A percentile compares a stretch with the other conserved stretches of the same genome.
These are phyloP conservation scores for Ceratocystis destructans DNA, from an alignment of 2,329 filamentous ascomycete species.

Conservation along the genomic window DNA sequence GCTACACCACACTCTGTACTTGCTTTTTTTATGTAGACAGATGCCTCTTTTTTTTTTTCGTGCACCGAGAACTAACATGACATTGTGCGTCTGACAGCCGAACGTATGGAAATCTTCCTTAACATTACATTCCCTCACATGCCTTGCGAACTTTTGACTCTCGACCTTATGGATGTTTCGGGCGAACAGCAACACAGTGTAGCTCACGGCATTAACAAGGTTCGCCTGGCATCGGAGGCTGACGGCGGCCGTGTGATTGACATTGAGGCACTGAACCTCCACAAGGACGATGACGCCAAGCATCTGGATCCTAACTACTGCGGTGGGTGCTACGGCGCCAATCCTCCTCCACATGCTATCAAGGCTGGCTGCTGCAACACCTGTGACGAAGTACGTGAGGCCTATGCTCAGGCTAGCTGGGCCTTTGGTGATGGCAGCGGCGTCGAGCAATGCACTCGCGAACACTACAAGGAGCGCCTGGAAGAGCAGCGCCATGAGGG, in stretches of 20 bases:
- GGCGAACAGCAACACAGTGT: constrained; percentile 94
- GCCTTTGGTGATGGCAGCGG: constrained; percentile 84
- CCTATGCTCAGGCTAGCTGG: constrained; percentile 81
- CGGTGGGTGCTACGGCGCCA: constrained; percentile 81
- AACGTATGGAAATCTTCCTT: constrained; percentile 98
- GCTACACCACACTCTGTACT: constrained; percentile 19
- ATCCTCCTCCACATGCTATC: constrained; percentile 51
- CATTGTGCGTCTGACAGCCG: constrained; percentile 39
- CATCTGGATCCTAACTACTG: constrained; percentile 91
- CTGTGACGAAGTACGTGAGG: constrained; percentile 90
- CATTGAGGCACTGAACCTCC: constrained; percentile 41
- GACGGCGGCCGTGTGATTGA: constrained; percentile 70
- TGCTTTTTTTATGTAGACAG: background rate
- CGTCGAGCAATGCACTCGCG: constrained; percentile 88
- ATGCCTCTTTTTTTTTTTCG: no score
- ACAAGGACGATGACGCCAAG: constrained; percentile 46
- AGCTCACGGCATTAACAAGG: constrained; percentile 82
- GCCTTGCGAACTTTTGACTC: constrained; percentile 86
- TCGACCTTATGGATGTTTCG: constrained; percentile 98
- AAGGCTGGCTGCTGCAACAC: constrained; percentile 94
- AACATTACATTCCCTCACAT: constrained; percentile 92
- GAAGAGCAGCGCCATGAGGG: constrained; percentile 82
- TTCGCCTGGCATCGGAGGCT: constrained; percentile 56
- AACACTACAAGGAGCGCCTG: constrained; percentile 82
- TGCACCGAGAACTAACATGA: constrained; percentile 20